phyloP scores from a whole-genome alignment of 768 basidiomycete genomes.

The Hydnomerulius pinastri region DNA sequence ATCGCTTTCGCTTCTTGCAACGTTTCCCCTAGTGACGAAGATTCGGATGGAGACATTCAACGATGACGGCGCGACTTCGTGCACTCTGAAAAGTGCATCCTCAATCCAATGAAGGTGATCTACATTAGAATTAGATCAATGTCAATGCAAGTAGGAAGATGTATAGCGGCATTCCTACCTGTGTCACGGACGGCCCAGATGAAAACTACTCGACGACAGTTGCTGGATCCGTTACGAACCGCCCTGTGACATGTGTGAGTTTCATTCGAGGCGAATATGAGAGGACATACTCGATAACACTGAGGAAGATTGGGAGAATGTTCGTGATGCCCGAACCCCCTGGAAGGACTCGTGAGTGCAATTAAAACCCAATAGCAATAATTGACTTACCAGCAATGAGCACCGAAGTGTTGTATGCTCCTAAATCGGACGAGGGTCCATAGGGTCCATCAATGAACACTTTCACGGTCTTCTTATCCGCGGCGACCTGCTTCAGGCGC shows the following conservation, averaged over 20 bases:
- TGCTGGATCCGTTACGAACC: conserved; percentile 17
- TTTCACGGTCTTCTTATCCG: conserved; percentile 34
- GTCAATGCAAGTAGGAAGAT: not conserved
- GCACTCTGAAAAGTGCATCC: conserved; percentile 35
- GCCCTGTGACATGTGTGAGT: conserved; percentile 9
- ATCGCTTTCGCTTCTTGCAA: conserved; percentile 11
- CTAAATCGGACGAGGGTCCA: conserved; percentile 43
- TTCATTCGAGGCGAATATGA: not conserved
- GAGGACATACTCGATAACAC: conserved; percentile 42
- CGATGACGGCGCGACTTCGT: conserved; percentile 29
- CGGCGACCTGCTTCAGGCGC: conserved; percentile 39
- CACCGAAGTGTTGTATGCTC: conserved; percentile 45
- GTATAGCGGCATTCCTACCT: conserved; percentile 31
- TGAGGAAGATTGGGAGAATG: conserved; percentile 45
- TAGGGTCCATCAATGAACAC: conserved; percentile 66
- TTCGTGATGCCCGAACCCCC: conserved; percentile 55
- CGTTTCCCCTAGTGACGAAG: conserved; percentile 36
- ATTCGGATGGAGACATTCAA: conserved; percentile 42
- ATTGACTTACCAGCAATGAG: conserved; percentile 47
- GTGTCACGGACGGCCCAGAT: conserved; percentile 53
- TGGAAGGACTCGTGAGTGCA: conserved; percentile 10
- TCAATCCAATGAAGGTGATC: conserved; percentile 50
- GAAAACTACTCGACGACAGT: conserved; percentile 45
- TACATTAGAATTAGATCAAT: not conserved
- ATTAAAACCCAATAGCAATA: not conserved